Conservation (phyloP, 106 monocot species). For the Allium sativum region DNA sequence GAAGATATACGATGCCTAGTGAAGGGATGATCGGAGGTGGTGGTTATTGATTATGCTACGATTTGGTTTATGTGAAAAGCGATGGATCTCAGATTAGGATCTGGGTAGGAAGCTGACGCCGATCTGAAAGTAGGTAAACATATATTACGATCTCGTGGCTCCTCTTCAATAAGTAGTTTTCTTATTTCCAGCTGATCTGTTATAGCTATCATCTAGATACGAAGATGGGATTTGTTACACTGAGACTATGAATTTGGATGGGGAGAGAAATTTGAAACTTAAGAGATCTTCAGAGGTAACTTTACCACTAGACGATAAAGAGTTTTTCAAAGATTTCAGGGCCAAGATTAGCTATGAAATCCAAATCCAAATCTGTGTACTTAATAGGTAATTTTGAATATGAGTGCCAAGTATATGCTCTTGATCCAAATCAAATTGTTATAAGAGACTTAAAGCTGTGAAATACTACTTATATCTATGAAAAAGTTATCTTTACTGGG, state of each 20-base stretch:
- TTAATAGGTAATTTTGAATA: constrained; percentile 72
- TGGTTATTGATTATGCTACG: too few relatives aligned
- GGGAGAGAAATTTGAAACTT: constrained; percentile 67
- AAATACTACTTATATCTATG: constrained; percentile 59
- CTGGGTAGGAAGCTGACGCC: too few relatives aligned
- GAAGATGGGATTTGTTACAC: constrained; percentile 68
- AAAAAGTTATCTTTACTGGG: constrained; percentile 63
- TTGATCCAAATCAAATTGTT: constrained; percentile 63
- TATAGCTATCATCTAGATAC: constrained; percentile 52
- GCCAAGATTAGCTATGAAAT: constrained; percentile 46
- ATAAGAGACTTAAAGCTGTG: constrained; percentile 64
- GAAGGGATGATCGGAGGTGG: too few relatives aligned
- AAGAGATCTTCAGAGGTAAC: constrained; percentile 56
- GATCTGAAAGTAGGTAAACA: too few relatives aligned
- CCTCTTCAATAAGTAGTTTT: too few relatives aligned
- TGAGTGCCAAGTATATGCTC: constrained; percentile 31
- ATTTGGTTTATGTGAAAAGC: too few relatives aligned
- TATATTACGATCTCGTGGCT: too few relatives aligned
- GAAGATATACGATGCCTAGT: too few relatives aligned
- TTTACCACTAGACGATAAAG: constrained; percentile 38
- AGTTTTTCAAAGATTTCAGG: constrained; percentile 35
- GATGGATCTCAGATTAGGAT: too few relatives aligned
- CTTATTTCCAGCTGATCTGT: constrained; percentile 68
- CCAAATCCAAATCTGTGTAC: constrained; percentile 67
- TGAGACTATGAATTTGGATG: constrained; percentile 67